Conservation (phyloP, 1,139 yeast species). For the Blastobotrys illinoisensis region DNA sequence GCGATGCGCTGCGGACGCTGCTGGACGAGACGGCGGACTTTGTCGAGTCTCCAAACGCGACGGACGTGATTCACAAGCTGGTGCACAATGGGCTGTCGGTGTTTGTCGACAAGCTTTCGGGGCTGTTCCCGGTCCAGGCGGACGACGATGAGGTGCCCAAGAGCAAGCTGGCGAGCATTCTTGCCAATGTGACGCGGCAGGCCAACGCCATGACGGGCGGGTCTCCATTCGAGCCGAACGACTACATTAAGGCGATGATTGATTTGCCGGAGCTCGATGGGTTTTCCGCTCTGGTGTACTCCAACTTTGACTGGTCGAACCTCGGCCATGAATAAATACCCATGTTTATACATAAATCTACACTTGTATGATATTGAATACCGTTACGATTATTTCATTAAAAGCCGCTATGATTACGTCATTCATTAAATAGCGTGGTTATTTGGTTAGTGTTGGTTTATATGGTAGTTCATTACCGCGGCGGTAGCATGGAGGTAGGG, state of each 20-base stretch:
- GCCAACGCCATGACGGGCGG: constrained; percentile 50
- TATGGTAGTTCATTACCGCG: no score
- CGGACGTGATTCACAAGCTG: constrained; percentile 35
- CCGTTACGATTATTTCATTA: no score
- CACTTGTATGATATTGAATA: not conserved
- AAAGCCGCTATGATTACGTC: no score
- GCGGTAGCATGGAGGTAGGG: no score
- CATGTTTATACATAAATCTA: not conserved
- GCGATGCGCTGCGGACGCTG: constrained; percentile 29
- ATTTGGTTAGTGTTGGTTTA: no score
- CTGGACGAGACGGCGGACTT: constrained; percentile 50
- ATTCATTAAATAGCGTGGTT: no score
- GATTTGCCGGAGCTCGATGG: constrained; percentile 68
- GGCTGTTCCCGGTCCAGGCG: constrained; percentile 26
- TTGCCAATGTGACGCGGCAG: constrained; percentile 65
- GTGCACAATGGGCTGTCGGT: constrained; percentile 35
- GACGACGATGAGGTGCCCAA: constrained; percentile 25
- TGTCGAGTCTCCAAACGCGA: constrained; percentile 40
- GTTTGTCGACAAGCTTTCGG: constrained; percentile 27
- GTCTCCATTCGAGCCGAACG: constrained; percentile 44
- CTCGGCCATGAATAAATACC: constrained; percentile 11
- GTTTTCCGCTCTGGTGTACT: constrained; percentile 83
- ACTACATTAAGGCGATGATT: constrained; percentile 43
- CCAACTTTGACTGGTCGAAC: constrained; percentile 55
- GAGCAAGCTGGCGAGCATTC: constrained; percentile 57